Evolutionary conservation across 352 stramenopile species (phyloP), one percentile per base, ranked within the genome.

Genomic region (Globisporangium emineosum): DNA sequence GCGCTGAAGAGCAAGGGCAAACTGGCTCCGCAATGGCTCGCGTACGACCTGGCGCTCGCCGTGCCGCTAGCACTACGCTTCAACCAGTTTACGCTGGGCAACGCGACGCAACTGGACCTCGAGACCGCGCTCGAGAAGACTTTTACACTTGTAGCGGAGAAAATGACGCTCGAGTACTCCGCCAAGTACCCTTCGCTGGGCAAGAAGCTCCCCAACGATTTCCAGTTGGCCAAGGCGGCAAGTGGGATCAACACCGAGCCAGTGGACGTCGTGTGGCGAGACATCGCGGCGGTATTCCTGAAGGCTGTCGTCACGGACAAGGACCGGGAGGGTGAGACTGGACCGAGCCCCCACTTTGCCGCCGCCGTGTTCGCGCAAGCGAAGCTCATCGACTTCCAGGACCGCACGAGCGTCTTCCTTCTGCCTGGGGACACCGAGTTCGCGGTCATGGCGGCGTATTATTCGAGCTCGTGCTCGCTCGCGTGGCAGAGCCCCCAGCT

Each of bases 321-420:
- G 13, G 6, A 17, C 5, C 17, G 13, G 7, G 19, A 21, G 23
- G 23, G 29, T 21, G 29, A 33, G 15, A n/a, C 29, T 21, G 25
- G 49, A 9, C 49, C 23, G 9, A 54, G 49, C 33, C 23, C 49
- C 6, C 49, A 54, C 49, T 54, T 54, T 54, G 49, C 49, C 6
- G 49, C 49, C 25, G 23, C 49, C 0, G 49, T 33, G 13, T 54
- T 54, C 49, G 49, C 49, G 23, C 49, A 54, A 25, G 49, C 25
- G 12, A 54, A 33, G 49, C 49, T 54, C 49, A 32, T 33, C 49
- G 49, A 54, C 49, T 35, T 54, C 13, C 49, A 54, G 25, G 49
- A 54, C 49, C 49, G 49, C 13, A 54, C 49, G 23, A 33, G 9
- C 25, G 49, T 54, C 4, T 54, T 54, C 49, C 49, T 33, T 13